Conservation (phyloP, 305 asterid species). For the Fraxinus sp. region DNA sequence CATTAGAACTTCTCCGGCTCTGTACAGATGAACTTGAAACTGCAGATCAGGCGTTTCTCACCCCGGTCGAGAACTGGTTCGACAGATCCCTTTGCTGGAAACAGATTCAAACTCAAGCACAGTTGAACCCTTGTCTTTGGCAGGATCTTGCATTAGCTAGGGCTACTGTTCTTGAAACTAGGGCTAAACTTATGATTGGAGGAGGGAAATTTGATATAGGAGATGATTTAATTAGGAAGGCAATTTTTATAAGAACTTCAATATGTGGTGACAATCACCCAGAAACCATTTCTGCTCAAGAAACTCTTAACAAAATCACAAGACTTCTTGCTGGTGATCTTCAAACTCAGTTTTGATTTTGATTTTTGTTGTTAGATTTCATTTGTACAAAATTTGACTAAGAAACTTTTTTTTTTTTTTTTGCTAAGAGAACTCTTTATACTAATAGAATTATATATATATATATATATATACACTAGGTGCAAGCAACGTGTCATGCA, state of each 20-base stretch:
- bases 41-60: constrained; percentile 73
- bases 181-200: constrained; percentile 86
- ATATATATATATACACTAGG: too few relatives aligned
- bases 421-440: background rate
- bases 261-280: constrained; percentile 89
- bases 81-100: constrained; percentile 84
- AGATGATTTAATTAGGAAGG: constrained; percentile 80
- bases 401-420: constrained; percentile 4
- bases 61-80: constrained; percentile 89
- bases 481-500: too few relatives aligned
- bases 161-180: constrained; percentile 74
- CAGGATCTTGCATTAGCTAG: constrained; percentile 82
- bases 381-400: constrained; percentile 14
- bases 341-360: constrained; percentile 51
- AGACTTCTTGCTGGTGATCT: constrained; percentile 60
- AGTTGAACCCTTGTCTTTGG: constrained; percentile 87
- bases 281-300: constrained; percentile 77
- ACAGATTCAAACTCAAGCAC: constrained; percentile 74
- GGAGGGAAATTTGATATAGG: constrained; percentile 81
- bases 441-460: background rate
- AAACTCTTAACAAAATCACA: constrained; percentile 72
- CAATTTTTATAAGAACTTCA: constrained; percentile 73
- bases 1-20: constrained; percentile 71
- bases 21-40: constrained; percentile 93
- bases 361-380: background rate